Conservation (phyloP, 2,329 filamentous ascomycete species). For the Xylaria sp. region DNA sequence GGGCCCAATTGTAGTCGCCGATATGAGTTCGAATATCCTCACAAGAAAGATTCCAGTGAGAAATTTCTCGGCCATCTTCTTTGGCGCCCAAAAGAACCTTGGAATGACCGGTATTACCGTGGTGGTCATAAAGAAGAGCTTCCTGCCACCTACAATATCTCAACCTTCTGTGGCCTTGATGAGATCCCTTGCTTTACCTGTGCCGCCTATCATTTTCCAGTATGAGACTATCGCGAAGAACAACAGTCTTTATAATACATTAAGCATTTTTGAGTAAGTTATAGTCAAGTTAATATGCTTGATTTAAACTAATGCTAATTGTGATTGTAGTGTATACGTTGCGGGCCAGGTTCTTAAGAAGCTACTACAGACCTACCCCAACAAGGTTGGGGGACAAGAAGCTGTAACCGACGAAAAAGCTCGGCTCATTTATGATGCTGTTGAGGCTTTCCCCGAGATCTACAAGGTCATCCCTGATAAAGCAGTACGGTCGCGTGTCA, state of each 20-base stretch:
- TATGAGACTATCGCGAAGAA: slow-evolving; percentile 89
- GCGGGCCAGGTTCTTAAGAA: slow-evolving; percentile 86
- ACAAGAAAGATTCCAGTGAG: slow-evolving; percentile 76
- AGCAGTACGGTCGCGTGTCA: slow-evolving; percentile 83
- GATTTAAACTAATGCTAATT: no score
- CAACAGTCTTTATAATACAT: slow-evolving; percentile 93
- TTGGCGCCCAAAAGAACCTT: slow-evolving; percentile 93
- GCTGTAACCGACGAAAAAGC: slow-evolving; percentile 77
- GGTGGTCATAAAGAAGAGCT: slow-evolving; percentile 78
- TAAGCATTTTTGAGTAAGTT: slow-evolving; percentile 91
- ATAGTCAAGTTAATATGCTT: no score
- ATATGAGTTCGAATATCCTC: slow-evolving; percentile 95
- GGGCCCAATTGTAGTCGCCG: slow-evolving; percentile 79
- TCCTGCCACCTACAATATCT: slow-evolving; percentile 64
- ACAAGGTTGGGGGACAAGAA: slow-evolving; percentile 79
- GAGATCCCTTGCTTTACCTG: slow-evolving; percentile 74
- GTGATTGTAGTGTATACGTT: slow-evolving; percentile 74
- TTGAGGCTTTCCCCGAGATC: slow-evolving; percentile 75
- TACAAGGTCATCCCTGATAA: slow-evolving; percentile 81
- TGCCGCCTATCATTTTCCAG: slow-evolving; percentile 79
- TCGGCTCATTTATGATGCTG: slow-evolving; percentile 71
- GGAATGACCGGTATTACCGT: slow-evolving; percentile 86
- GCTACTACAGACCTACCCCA: slow-evolving; percentile 67
- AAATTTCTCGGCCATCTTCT: slow-evolving; percentile 87
- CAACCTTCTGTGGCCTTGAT: slow-evolving; percentile 73